Base-by-base conservation (phyloP, 106 monocot genomes). In the Dactylorhiza incarnata region DNA sequence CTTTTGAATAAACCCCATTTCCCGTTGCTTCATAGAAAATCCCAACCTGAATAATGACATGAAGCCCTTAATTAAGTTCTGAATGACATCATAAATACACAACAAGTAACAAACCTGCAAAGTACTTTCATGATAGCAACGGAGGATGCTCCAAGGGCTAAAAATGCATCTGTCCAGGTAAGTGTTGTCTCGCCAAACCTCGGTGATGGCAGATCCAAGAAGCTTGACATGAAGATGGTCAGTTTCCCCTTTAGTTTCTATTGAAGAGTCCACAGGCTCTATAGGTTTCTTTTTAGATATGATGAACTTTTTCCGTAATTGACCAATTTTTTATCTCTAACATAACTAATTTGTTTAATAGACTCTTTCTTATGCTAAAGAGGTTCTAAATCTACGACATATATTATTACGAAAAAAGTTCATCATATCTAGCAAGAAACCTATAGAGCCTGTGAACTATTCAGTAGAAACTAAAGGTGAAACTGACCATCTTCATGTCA, bases 281-380 rank as follows among this genome's bases (percentile, higher is more conserved):
- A 43, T 25, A 75, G 77, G 58, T 29, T 80, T 55, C 26, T 67
- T 50, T 25, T 51, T 67, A 29, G 70, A 76, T 69, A 75, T 75
- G 46, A 59, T 68, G 52, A 91, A 94, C 77, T 94, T 91, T 55
- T 77, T 91, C 19, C 67, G 76, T 62, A 94, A 76, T 13, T 87
- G 19, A 9, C 19, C 7, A 59, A 8, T 22, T 7, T 59, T 7
- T 59, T 8, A 59, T 65, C 11, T 29, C 29, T 65, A 65, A 65
- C 65, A 65, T 8, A 65, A 46, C 17, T 45, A 45, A 69, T 45
- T 79, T 79, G 44, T 53, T 43, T 79, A 84, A 59, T 73, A 94
- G 91, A 89, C 91, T 26, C 87, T 94, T 75, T 80, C 77, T n/a
- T 85, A 78, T 78, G 88, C 89, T 17, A 85, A 73, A 81, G 80